phyloP scores from a whole-genome alignment of 257 asterid species.

The Solanum commersonii region DNA sequence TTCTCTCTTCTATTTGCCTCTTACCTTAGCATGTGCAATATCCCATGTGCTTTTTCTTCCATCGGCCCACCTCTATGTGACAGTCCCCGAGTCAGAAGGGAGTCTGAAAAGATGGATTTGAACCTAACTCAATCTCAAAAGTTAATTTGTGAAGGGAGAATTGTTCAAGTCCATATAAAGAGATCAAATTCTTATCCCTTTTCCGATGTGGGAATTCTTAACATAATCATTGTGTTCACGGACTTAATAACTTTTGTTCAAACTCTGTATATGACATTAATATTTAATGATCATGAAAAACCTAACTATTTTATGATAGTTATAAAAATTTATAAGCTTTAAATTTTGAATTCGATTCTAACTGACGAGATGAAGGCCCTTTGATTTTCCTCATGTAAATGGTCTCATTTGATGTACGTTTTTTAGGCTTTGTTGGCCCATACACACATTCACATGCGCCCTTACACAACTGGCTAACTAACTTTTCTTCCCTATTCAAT shows the following conservation, averaged over 20 bases:
- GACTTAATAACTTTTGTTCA: background rate
- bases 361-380: background rate
- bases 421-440: slow-evolving; percentile 31
- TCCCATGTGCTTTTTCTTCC: background rate
- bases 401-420: background rate
- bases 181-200: too few relatives aligned
- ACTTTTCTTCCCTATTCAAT: background rate
- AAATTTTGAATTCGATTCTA: background rate
- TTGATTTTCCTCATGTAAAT: background rate
- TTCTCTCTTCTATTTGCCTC: background rate
- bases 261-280: too few relatives aligned
- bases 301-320: too few relatives aligned
- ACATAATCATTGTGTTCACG: background rate
- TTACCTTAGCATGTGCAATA: slow-evolving; percentile 11
- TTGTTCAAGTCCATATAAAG: too few relatives aligned
- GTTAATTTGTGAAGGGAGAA: too few relatives aligned
- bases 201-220: too few relatives aligned
- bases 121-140: too few relatives aligned
- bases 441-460: slow-evolving; percentile 53
- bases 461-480: slow-evolving; percentile 15
- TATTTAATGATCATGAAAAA: too few relatives aligned
- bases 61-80: background rate
- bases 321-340: background rate
- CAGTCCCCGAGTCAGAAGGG: background rate
- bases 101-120: too few relatives aligned